Percentiles rank a stretch among this genome's conserved stretches.
These are phyloP conservation scores for Azolla pinnata DNA, from an alignment of 75 land plant genomes.

Conservation along the genomic window DNA sequence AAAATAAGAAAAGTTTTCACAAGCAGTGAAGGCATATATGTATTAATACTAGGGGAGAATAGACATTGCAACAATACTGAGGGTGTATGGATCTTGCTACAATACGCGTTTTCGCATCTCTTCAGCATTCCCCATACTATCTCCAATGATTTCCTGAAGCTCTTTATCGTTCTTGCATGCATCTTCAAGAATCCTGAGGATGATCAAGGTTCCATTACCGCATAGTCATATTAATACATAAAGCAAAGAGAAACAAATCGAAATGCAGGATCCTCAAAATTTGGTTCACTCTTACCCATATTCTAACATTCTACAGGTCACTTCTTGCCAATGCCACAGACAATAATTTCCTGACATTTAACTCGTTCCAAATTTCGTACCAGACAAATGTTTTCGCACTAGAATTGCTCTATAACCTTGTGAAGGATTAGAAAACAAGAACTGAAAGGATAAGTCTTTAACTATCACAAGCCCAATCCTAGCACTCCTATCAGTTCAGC, in stretches of 20 bases:
- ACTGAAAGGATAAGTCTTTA: no score
- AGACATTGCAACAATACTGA: not conserved
- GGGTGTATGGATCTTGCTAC: slow-evolving; percentile 1
- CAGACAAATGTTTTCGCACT: no score
- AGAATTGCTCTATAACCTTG: no score
- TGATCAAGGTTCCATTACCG: not conserved
- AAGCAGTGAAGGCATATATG: no score
- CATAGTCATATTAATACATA: not conserved
- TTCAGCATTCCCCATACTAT: slow-evolving; percentile 85
- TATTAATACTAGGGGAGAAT: not conserved
- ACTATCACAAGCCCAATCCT: no score
- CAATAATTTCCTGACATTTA: not conserved
- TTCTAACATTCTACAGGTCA: not conserved
- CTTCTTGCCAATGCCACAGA: not conserved
- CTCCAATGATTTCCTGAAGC: slow-evolving; percentile 82
- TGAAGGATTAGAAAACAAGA: no score
- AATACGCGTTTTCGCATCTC: slow-evolving; percentile 68
- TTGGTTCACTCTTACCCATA: no score
- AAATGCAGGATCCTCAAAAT: not conserved
- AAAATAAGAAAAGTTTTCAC: no score
- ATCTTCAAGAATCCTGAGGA: slow-evolving; percentile 67
- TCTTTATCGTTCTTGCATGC: slow-evolving; percentile 72
- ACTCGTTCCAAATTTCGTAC: no score
- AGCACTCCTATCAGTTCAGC: no score
- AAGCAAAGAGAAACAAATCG: not conserved